These are phyloP conservation scores for Fusarium begoniae DNA, from an alignment of 2,329 filamentous ascomycete genomes.

Conservation along the genomic window DNA sequence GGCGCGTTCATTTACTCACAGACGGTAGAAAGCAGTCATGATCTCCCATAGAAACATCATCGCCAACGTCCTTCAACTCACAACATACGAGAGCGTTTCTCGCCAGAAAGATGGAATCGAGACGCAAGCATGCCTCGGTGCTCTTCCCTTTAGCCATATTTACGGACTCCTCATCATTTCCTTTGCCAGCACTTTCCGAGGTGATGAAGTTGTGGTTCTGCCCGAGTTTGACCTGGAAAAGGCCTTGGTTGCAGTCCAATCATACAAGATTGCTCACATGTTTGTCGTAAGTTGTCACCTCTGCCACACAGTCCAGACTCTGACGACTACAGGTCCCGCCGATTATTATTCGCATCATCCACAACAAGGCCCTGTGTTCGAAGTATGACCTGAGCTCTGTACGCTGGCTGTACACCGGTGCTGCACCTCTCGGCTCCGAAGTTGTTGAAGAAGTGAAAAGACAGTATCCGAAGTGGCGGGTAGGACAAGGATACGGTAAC, in stretches of 20 bases:
- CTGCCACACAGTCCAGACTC: accelerated
- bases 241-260: not conserved
- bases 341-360: not conserved
- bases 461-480: not conserved
- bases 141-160: not conserved
- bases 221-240: not conserved
- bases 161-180: not conserved
- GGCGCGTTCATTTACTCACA: not conserved
- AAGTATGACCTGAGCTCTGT: not conserved
- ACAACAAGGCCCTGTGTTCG: not conserved
- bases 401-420: not conserved
- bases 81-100: accelerated
- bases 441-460: not conserved
- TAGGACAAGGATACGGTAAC: not conserved
- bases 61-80: not conserved
- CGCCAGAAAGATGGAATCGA: accelerated
- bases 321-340: not conserved
- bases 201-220: accelerated
- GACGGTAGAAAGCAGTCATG: not conserved
- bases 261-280: not conserved
- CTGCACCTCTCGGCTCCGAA: accelerated
- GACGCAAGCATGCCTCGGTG: not conserved
- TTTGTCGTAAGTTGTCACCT: not conserved
- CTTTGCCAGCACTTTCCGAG: not conserved
- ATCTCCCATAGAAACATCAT: not conserved